Conservation (phyloP, 2,329 filamentous ascomycete genomes). For the Chaetomiaceae sp. region DNA sequence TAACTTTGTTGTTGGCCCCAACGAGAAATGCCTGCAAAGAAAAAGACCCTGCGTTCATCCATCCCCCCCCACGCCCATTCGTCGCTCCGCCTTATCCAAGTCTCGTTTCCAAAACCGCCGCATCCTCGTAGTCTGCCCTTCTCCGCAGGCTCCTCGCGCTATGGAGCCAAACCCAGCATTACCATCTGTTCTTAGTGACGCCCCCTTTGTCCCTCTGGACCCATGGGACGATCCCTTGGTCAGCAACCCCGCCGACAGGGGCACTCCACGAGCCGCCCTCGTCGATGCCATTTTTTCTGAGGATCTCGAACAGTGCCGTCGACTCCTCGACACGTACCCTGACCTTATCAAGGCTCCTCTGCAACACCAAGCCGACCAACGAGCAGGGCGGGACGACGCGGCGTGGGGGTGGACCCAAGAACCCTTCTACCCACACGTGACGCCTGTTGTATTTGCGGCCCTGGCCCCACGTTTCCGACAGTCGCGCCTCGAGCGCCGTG, state of each 20-base stretch:
- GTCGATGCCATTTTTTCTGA: slow-evolving; percentile 1
- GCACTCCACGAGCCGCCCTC: slow-evolving; percentile 1
- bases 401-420: neutral
- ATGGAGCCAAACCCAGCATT: no score
- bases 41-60: no score
- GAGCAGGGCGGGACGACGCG: neutral
- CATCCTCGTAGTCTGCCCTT: no score
- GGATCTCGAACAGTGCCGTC: neutral
- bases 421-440: neutral
- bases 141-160: no score
- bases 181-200: no score
- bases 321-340: neutral
- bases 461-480: slow-evolving; percentile 3
- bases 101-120: no score
- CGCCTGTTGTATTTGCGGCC: neutral
- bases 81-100: no score
- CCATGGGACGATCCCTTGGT: neutral
- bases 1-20: no score
- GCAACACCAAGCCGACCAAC: neutral
- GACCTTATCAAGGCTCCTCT: neutral
- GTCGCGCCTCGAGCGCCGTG: neutral
- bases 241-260: slow-evolving; percentile 3
- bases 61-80: no score
- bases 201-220: no score
- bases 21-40: no score